These are phyloP conservation scores for Populus hybrid DNA, from an alignment of 441 rosid species.

Conservation along the genomic window DNA sequence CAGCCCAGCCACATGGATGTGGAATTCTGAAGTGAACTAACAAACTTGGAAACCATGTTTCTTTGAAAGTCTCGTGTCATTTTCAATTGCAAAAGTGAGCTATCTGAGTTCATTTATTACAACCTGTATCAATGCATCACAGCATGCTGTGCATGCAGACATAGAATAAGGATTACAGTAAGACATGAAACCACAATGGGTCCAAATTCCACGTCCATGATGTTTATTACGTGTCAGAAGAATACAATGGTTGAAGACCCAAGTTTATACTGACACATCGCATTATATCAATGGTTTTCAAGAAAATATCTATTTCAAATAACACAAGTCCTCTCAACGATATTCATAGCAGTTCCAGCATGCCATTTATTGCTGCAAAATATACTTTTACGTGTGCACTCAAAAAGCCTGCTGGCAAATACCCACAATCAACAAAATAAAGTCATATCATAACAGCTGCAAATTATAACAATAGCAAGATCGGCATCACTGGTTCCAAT, in stretches of 20 bases:
- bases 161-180: background rate
- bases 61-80: background rate
- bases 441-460: background rate
- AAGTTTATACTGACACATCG: background rate
- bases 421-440: background rate
- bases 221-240: background rate
- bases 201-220: background rate
- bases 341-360: background rate
- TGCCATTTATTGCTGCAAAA: background rate
- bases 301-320: background rate
- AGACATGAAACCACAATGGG: background rate
- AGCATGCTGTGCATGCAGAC: background rate
- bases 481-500: background rate
- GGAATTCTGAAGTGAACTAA: conserved; percentile 8
- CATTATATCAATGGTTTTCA: background rate
- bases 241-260: background rate
- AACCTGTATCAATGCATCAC: background rate
- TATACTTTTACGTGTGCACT: background rate
- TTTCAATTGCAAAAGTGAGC: conserved; percentile 1
- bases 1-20: background rate
- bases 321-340: background rate
- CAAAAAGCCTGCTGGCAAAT: background rate
- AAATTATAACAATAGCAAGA: background rate
- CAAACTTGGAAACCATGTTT: background rate
- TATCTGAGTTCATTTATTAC: background rate